Evolutionary conservation across 805 yeast species (phyloP).

Genomic region (Clavispora santaluciae): DNA sequence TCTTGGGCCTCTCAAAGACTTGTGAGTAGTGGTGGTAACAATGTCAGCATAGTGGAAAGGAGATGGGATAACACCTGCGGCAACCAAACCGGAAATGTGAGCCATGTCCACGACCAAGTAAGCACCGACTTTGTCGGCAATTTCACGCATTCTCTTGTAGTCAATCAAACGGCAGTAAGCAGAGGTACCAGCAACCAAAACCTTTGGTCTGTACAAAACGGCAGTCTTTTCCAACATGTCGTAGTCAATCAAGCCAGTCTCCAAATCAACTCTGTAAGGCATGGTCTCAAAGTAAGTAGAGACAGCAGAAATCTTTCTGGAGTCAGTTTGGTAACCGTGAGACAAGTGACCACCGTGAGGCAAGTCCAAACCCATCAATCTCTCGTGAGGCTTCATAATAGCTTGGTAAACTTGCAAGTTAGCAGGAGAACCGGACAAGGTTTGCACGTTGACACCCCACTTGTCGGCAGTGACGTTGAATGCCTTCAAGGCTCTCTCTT

Average conservation of each 20-base stretch:
- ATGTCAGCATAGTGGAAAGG: slow-evolving; percentile 97
- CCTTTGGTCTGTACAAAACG: slow-evolving; percentile 88
- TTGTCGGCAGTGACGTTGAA: slow-evolving; percentile 71
- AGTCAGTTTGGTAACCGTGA: slow-evolving; percentile 95
- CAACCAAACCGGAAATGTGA: slow-evolving; percentile 91
- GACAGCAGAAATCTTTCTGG: slow-evolving; percentile 90
- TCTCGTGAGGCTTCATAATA: slow-evolving; percentile 88
- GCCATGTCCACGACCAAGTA: slow-evolving; percentile 97
- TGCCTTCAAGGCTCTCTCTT: slow-evolving; percentile 88
- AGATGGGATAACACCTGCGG: slow-evolving; percentile 92
- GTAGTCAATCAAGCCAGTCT: slow-evolving; percentile 93
- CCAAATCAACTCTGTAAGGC: slow-evolving; percentile 93
- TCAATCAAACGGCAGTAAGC: slow-evolving; percentile 97
- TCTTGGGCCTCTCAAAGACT: slow-evolving; percentile 98
- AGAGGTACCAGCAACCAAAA: slow-evolving; percentile 95
- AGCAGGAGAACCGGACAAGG: slow-evolving; percentile 96
- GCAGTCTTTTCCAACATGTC: slow-evolving; percentile 93
- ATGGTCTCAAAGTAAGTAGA: slow-evolving; percentile 96
- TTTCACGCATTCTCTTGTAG: slow-evolving; percentile 92
- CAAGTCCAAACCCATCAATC: slow-evolving; percentile 95
- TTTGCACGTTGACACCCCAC: slow-evolving; percentile 98
- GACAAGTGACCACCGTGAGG: slow-evolving; percentile 99
- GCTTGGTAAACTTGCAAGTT: slow-evolving; percentile 96
- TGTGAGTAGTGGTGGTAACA: slow-evolving; percentile 98
- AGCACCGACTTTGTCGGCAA: slow-evolving; percentile 97